These are phyloP conservation scores for Wallacemonas sp. DNA, from an alignment of 208 protist genomes.

Conservation along the genomic window DNA sequence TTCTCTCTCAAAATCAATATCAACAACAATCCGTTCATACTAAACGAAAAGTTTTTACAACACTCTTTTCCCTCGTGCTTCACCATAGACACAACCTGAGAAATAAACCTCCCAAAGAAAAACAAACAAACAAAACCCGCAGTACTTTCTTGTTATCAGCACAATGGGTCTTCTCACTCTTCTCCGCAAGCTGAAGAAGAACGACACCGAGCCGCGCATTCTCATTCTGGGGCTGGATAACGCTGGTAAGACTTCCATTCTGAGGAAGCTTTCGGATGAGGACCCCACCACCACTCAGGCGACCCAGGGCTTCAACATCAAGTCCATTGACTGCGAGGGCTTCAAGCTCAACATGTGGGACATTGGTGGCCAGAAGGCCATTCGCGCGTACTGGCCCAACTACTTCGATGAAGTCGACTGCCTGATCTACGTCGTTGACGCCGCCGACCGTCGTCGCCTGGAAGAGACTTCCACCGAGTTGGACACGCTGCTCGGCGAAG, in stretches of 20 bases:
- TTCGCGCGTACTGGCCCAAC: constrained; percentile 97
- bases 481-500: constrained; percentile 92
- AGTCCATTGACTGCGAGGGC: constrained; percentile 94
- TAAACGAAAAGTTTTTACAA: neutral
- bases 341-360: constrained; percentile 99
- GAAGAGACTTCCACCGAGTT: constrained; percentile 95
- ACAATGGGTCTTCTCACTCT: constrained; percentile 96
- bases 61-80: neutral
- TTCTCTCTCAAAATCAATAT: too few species aligned
- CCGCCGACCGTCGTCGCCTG: constrained; percentile 91
- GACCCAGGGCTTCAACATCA: constrained; percentile 99
- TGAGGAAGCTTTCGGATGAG: constrained; percentile 96
- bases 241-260: constrained; percentile 98
- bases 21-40: too few species aligned
- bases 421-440: constrained; percentile 97
- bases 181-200: constrained; percentile 93
- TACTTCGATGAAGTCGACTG: constrained; percentile 98
- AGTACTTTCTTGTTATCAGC: neutral
- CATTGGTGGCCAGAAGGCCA: constrained; percentile 97
- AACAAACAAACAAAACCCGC: constrained; percentile 4
- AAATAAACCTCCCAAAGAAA: neutral
- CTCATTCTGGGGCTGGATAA: constrained; percentile 98
- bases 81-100: neutral
- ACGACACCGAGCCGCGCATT: constrained; percentile 94
- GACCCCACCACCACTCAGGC: constrained; percentile 95